Evolutionary conservation across 495 filamentous ascomycete genomes (phyloP).

Genomic region (Aspergillus baeticus): DNA sequence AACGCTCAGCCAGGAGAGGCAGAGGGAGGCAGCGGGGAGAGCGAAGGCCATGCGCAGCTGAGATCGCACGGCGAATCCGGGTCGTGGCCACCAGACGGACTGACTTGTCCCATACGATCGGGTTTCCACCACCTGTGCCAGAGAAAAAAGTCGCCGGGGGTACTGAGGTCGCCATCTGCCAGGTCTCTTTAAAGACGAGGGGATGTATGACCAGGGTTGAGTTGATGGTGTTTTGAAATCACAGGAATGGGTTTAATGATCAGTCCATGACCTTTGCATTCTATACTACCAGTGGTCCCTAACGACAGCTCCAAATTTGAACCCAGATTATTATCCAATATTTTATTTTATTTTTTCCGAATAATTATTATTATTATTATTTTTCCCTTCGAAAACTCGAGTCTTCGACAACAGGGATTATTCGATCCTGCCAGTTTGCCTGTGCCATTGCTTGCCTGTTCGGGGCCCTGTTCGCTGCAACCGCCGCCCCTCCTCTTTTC

Average conservation of each 20-base stretch:
- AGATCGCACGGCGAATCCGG: slow-evolving; percentile 28
- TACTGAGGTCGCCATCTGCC: not conserved
- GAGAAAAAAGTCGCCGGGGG: slow-evolving; percentile 27
- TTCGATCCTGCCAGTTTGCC: slow-evolving; percentile 9
- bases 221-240: not conserved
- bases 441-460: slow-evolving; percentile 24
- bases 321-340: not conserved
- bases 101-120: slow-evolving; percentile 26
- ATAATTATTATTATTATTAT: too few relatives aligned
- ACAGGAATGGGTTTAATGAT: not conserved
- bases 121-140: slow-evolving; percentile 20
- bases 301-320: not conserved
- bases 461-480: slow-evolving; percentile 29
- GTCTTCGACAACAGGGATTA: not conserved
- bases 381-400: not conserved
- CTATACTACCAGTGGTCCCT: not conserved
- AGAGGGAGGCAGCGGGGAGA: not conserved
- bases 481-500: slow-evolving; percentile 34
- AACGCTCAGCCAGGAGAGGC: slow-evolving; percentile 14
- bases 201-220: slow-evolving; percentile 1
- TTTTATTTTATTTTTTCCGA: not conserved
- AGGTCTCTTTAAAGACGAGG: not conserved
- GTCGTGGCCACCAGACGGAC: slow-evolving; percentile 19
- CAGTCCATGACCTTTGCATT: too few relatives aligned
- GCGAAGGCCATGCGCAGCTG: slow-evolving; percentile 17